phyloP scores from a whole-genome alignment of 176 grass and related monocot genomes.

The Phyllostachys edulis region DNA sequence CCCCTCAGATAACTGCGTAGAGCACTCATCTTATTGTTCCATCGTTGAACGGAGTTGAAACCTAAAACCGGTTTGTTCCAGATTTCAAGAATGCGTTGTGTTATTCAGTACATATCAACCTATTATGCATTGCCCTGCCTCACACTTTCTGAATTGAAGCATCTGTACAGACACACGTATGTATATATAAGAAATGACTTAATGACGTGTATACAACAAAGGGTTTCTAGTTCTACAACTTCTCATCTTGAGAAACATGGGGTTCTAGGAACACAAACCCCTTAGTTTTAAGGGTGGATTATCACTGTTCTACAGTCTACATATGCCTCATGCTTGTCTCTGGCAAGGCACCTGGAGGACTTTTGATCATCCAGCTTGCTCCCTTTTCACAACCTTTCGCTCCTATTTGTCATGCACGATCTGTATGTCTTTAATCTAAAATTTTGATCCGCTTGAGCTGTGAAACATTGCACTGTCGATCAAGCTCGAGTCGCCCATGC shows the following conservation, averaged over 20 bases:
- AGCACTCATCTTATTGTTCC: too few relatives aligned
- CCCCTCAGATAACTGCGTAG: too few relatives aligned
- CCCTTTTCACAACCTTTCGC: background rate
- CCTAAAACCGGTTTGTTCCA: too few relatives aligned
- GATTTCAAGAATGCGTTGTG: background rate
- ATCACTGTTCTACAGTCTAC: conserved; percentile 7
- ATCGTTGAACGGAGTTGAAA: too few relatives aligned
- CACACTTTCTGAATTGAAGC: background rate
- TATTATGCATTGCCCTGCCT: background rate
- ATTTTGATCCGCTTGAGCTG: conserved; percentile 27
- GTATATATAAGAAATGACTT: too few relatives aligned
- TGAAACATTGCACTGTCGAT: background rate
- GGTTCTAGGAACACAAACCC: conserved; percentile 17
- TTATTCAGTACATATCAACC: background rate
- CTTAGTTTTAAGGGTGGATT: conserved; percentile 14
- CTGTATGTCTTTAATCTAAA: background rate
- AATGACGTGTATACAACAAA: too few relatives aligned
- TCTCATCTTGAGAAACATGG: background rate
- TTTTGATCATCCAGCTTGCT: background rate
- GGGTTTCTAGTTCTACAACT: background rate
- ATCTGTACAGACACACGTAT: background rate
- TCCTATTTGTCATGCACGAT: background rate
- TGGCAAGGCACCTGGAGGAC: background rate
- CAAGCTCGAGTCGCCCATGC: conserved; percentile 23
- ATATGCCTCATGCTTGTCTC: background rate